These are phyloP conservation scores for Luffa aegyptiaca DNA, from an alignment of 306 rosid genomes.

Conservation along the genomic window DNA sequence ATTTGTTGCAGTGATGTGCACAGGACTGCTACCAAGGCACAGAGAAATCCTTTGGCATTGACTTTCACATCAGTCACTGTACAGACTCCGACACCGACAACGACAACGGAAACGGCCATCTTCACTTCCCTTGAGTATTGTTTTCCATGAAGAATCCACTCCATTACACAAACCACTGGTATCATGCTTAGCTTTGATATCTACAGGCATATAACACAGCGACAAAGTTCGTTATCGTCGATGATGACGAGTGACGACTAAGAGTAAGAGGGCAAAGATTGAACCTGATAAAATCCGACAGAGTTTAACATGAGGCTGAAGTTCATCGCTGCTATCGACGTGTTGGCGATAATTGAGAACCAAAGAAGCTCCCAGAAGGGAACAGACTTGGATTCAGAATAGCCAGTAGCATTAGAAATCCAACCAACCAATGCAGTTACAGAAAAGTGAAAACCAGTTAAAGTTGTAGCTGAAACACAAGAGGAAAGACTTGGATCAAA, in stretches of 20 bases:
- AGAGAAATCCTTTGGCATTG: conserved; percentile 41
- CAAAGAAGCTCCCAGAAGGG: conserved; percentile 41
- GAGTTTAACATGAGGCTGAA: conserved; percentile 50
- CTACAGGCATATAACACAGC: conserved; percentile 11
- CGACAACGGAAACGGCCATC: conserved; percentile 38
- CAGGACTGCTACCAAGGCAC: conserved; percentile 36
- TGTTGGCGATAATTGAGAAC: conserved; percentile 36
- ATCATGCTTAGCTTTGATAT: conserved; percentile 51
- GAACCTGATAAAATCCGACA: conserved; percentile 46
- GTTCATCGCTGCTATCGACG: conserved; percentile 39
- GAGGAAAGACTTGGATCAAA: conserved; percentile 1
- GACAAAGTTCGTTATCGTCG: not conserved
- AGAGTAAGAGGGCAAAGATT: not conserved
- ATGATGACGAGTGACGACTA: not conserved
- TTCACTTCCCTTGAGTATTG: conserved; percentile 43
- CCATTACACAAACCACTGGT: conserved; percentile 48
- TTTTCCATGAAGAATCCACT: conserved; percentile 45
- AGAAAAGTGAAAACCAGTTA: conserved; percentile 38
- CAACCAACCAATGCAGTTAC: conserved; percentile 37
- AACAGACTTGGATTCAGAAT: conserved; percentile 32
- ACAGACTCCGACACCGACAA: conserved; percentile 42
- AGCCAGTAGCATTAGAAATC: conserved; percentile 32
- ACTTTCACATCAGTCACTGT: conserved; percentile 46
- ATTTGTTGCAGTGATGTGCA: conserved; percentile 47
- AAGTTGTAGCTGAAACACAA: conserved; percentile 33